These are phyloP conservation scores for Fusarium equiseti DNA, from an alignment of 2,329 filamentous ascomycete species.

Conservation along the genomic window DNA sequence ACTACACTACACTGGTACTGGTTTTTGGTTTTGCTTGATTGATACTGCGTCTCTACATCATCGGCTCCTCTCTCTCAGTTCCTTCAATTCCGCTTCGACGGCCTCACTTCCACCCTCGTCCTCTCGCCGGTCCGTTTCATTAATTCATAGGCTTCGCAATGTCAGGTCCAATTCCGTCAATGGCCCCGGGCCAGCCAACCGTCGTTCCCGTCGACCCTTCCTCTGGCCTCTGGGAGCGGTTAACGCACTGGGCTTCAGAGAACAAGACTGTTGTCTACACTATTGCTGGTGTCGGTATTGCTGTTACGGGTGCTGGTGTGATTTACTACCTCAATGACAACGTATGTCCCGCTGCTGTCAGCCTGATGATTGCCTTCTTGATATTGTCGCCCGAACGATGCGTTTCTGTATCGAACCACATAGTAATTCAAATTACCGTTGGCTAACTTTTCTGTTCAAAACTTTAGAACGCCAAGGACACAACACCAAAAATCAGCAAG, in stretches of 20 bases:
- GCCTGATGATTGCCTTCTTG: slow-evolving; percentile 13
- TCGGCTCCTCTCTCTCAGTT: slow-evolving; percentile 47
- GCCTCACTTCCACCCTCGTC: slow-evolving; percentile 45
- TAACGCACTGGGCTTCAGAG: slow-evolving; percentile 92
- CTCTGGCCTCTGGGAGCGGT: slow-evolving; percentile 86
- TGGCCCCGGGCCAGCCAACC: slow-evolving; percentile 59
- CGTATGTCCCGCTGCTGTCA: slow-evolving; percentile 55
- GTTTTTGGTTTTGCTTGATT: slow-evolving; percentile 16
- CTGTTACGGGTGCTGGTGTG: slow-evolving; percentile 89
- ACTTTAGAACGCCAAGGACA: slow-evolving; percentile 59
- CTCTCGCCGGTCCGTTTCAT: slow-evolving; percentile 38
- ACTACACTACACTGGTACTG: slow-evolving; percentile 7
- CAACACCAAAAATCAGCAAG: slow-evolving; percentile 81
- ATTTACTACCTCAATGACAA: slow-evolving; percentile 85
- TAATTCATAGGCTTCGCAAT: slow-evolving; percentile 51
- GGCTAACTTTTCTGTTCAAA: slow-evolving; percentile 30
- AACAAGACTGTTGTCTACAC: slow-evolving; percentile 97
- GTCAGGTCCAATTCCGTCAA: slow-evolving; percentile 62
- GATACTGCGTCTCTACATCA: slow-evolving; percentile 52
- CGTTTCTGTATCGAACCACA: slow-evolving; percentile 39
- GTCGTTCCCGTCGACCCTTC: slow-evolving; percentile 66
- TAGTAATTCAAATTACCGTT: slow-evolving; percentile 5
- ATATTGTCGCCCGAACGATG: slow-evolving; percentile 12
- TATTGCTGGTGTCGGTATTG: slow-evolving; percentile 91
- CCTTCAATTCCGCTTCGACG: slow-evolving; percentile 45